phyloP scores from a whole-genome alignment of 2,329 filamentous ascomycete genomes.

The Didymella pomorum region DNA sequence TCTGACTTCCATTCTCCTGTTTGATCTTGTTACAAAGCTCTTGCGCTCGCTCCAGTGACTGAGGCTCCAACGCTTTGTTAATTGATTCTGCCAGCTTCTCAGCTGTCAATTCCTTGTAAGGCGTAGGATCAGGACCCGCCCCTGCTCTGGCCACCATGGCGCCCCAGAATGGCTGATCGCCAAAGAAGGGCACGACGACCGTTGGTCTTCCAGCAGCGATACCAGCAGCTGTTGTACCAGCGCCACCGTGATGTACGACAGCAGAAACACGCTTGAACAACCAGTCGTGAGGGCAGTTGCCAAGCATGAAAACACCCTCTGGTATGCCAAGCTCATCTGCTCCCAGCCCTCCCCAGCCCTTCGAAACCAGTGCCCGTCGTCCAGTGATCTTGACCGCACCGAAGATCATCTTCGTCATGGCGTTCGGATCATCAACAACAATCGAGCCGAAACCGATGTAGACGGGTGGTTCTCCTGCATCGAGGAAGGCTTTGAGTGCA shows the following conservation, averaged over 20 bases:
- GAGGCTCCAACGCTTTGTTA: constrained; percentile 49
- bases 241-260: constrained; percentile 88
- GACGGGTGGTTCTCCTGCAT: constrained; percentile 51
- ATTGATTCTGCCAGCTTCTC: constrained; percentile 51
- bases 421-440: constrained; percentile 53
- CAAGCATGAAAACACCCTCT: constrained; percentile 81
- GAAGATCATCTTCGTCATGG: constrained; percentile 53
- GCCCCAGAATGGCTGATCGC: constrained; percentile 54
- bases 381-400: constrained; percentile 62
- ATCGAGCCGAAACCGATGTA: constrained; percentile 55
- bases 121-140: constrained; percentile 51
- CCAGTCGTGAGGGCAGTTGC: constrained; percentile 89
- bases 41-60: constrained; percentile 47
- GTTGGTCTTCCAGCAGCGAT: constrained; percentile 82
- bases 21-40: constrained; percentile 51
- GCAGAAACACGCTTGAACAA: constrained; percentile 81
- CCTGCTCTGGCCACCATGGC: constrained; percentile 53
- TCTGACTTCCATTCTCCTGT: constrained; percentile 48
- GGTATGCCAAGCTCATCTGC: constrained; percentile 71
- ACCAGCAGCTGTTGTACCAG: constrained; percentile 87
- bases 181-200: constrained; percentile 81
- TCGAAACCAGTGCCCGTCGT: constrained; percentile 81
- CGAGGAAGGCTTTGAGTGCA: constrained; percentile 51
- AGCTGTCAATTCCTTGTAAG: constrained; percentile 51
- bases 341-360: constrained; percentile 87